Evolutionary conservation across 345 rosid genomes (phyloP).

Genomic region (Lepidium sativum): DNA sequence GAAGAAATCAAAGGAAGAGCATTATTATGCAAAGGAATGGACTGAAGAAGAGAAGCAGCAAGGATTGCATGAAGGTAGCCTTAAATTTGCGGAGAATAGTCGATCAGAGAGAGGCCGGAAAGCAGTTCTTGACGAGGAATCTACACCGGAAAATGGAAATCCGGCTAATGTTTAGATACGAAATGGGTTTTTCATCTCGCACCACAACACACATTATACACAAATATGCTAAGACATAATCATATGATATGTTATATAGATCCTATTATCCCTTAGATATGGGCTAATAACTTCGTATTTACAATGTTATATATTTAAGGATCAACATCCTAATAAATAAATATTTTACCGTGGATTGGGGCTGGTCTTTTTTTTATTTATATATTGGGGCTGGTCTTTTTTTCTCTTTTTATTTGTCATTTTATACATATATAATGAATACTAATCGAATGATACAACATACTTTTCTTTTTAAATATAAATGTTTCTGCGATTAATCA

Average conservation of each 20-base stretch:
- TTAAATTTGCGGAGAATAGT: slow-evolving; percentile 63
- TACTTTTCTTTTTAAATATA: too few species aligned
- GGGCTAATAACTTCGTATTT: background rate
- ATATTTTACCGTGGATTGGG: background rate
- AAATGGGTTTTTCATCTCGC: background rate
- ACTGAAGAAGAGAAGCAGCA: slow-evolving; percentile 50
- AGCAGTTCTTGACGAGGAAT: slow-evolving; percentile 14
- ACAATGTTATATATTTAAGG: background rate
- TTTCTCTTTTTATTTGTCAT: background rate
- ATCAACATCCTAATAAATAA: background rate
- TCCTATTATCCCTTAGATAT: background rate
- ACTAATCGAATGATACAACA: background rate
- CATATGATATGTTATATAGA: background rate
- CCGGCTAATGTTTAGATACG: slow-evolving; percentile 35
- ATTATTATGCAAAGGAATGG: slow-evolving; percentile 53
- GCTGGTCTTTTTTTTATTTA: background rate
- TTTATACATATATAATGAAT: background rate
- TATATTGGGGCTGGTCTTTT: background rate
- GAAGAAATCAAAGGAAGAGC: slow-evolving; percentile 41
- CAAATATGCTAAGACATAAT: background rate
- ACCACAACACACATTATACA: background rate
- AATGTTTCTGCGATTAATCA: too few species aligned
- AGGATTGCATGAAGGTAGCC: slow-evolving; percentile 50
- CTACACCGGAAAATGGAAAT: slow-evolving; percentile 26
- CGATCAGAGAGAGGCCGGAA: slow-evolving; percentile 56